Percentiles rank a stretch among this genome's conserved stretches.
phyloP scores from a whole-genome alignment of 345 rosid genomes.

The Eucalyptus pauciflora region DNA sequence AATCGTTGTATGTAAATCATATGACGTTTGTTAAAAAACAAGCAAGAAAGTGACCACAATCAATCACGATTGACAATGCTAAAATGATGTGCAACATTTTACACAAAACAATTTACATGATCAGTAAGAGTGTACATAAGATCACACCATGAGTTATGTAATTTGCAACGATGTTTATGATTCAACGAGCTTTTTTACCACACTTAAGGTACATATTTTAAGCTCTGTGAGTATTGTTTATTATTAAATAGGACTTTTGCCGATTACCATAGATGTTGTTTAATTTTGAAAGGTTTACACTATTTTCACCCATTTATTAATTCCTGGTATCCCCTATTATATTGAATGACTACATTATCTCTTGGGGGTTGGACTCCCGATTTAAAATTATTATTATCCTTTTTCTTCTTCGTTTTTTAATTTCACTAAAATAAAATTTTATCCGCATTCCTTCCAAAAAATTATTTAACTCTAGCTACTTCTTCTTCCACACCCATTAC shows the following conservation, averaged over 20 bases:
- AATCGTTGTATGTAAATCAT: neutral
- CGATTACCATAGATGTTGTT: neutral
- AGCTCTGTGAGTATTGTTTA: neutral
- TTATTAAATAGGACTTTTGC: neutral
- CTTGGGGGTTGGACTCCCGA: fast-evolving
- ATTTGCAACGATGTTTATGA: neutral
- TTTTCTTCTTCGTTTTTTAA: too few species aligned
- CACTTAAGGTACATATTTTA: neutral
- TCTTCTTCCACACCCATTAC: too few species aligned
- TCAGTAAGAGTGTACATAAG: neutral
- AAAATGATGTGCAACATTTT: neutral
- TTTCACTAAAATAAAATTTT: too few species aligned
- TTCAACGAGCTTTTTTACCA: neutral
- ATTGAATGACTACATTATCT: too few species aligned
- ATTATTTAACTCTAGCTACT: too few species aligned
- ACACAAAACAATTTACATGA: neutral
- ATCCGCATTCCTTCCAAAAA: too few species aligned
- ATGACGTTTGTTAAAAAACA: neutral
- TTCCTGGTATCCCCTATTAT: fast-evolving
- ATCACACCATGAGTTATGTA: fast-evolving
- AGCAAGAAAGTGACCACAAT: neutral
- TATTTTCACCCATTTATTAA: too few species aligned
- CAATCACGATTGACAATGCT: neutral
- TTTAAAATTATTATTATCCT: too few species aligned
- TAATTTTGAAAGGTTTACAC: fast-evolving